Percentiles rank a stretch among this genome's conserved stretches.
Conservation (phyloP, 2,329 filamentous ascomycete genomes). For the Laburnicola sp. region DNA sequence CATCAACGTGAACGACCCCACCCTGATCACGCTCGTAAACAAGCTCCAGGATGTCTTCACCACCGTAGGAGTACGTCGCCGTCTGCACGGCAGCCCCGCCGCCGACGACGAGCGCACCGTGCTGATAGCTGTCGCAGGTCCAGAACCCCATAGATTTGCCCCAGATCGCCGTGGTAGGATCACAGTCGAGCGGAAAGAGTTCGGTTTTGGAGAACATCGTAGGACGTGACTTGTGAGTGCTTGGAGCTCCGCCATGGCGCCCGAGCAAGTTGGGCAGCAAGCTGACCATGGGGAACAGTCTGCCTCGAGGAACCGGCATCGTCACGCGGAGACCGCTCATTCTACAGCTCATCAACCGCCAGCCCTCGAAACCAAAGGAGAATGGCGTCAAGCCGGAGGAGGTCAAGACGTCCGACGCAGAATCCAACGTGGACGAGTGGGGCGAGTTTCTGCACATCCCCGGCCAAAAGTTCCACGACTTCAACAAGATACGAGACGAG, state of each 20-base stretch:
- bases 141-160: constrained; percentile 99
- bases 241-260: not conserved
- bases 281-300: constrained; percentile 56
- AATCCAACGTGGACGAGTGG: constrained; percentile 94
- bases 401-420: constrained; percentile 73
- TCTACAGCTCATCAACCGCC: constrained; percentile 93
- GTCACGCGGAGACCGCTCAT: constrained; percentile 95
- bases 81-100: constrained; percentile 10
- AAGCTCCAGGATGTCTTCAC: constrained; percentile 99
- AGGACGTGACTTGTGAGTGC: constrained; percentile 91
- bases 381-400: constrained; percentile 71
- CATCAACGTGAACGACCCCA: constrained; percentile 72
- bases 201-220: constrained; percentile 99
- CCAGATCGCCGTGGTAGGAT: constrained; percentile 97
- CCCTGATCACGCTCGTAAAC: constrained; percentile 83
- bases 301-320: constrained; percentile 96
- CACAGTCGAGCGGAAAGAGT: constrained; percentile 98
- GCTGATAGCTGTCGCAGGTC: constrained; percentile 60
- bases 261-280: constrained; percentile 16
- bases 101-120: constrained; percentile 13
- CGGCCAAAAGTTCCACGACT: constrained; percentile 96
- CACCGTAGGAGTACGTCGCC: constrained; percentile 76
- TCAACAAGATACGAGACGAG: constrained; percentile 97
- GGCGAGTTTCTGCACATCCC: constrained; percentile 98
- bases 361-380: constrained; percentile 60